Evolutionary conservation across 768 basidiomycete species (phyloP), one percentile per base, ranked within the genome.

Genomic region (Mycena metata): DNA sequence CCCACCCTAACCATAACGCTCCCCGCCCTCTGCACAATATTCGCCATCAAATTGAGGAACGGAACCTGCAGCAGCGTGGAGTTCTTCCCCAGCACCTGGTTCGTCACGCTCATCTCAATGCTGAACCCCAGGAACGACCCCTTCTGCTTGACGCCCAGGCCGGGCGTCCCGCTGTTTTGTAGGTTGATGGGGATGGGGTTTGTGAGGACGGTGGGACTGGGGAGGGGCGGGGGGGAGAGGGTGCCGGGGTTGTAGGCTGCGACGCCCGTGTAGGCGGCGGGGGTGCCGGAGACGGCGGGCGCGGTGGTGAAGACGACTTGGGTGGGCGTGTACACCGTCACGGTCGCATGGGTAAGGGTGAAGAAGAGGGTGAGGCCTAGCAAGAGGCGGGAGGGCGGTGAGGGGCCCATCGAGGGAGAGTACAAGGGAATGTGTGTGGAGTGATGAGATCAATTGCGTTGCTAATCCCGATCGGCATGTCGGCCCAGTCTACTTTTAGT

Each of bases 21-120:
- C 4, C 92, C 92, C 4, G 87, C 86, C 30, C 94, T 85, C 71
- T 87, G 82, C 54, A 82, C 83, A n/a, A 96, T 81, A 69, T 92
- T 91, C 6, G 88, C 83, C 83, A 96, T 88, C 35, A 94, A 82
- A 75, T 95, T 95, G n/a, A 94, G 85, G 80, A 94, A 93, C 0
- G 89, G 85, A 42, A 90, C 85, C 51, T 86, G 83, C 16, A 89
- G 72, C 24, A 83, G 77, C 57, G 39, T 84, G 84, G 85, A 79
- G 63, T 88, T 87, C 51, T 78, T 83, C 24, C 87, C 87, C 67
- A 88, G 86, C 87, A 60, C 79, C 78, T 86, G 85, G 66, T 86
- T 85, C 3, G 84, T 83, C 5, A 91, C 87, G 17, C 86, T 88
- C 80, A 90, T 83, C 77, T 91, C 90, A 41, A 91, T 81, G 1